phyloP scores from a whole-genome alignment of 2,329 filamentous ascomycete species.

The Microascus cirrosus region DNA sequence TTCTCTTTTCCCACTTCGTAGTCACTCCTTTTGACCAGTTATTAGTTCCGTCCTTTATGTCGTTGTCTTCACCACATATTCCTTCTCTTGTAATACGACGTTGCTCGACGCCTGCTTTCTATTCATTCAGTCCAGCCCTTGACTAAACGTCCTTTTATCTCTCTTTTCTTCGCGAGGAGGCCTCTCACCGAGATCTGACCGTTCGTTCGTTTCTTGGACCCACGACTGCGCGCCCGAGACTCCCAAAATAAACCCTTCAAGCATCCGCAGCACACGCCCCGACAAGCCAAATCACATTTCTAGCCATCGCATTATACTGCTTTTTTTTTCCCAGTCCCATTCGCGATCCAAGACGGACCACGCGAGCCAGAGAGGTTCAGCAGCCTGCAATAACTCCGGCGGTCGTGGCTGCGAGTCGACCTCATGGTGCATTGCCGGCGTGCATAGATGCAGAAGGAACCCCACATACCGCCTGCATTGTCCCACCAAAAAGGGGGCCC shows the following conservation, averaged over 20 bases:
- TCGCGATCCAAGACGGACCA: not conserved
- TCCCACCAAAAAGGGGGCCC: not conserved
- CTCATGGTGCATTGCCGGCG: constrained; percentile 5
- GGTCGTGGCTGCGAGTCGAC: not conserved
- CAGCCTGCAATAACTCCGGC: not conserved
- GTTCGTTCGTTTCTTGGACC: not conserved
- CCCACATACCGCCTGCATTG: not conserved
- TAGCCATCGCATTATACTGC: not conserved
- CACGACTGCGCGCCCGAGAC: not conserved
- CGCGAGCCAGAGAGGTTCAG: not conserved
- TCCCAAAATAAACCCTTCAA: not conserved
- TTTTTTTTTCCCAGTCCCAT: not conserved
- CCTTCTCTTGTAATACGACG: not conserved
- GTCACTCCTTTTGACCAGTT: not conserved
- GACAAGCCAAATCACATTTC: not conserved
- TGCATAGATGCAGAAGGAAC: not conserved
- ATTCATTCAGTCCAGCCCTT: not conserved
- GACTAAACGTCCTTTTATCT: too few species aligned
- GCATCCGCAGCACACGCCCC: not conserved
- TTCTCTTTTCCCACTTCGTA: not conserved
- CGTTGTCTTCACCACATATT: not conserved
- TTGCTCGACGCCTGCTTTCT: not conserved
- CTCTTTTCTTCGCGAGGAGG: not conserved
- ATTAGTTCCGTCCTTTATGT: not conserved
- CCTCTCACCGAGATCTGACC: not conserved